Base-by-base conservation (phyloP, 257 asterid genomes). In the Pogostemon cablin region DNA sequence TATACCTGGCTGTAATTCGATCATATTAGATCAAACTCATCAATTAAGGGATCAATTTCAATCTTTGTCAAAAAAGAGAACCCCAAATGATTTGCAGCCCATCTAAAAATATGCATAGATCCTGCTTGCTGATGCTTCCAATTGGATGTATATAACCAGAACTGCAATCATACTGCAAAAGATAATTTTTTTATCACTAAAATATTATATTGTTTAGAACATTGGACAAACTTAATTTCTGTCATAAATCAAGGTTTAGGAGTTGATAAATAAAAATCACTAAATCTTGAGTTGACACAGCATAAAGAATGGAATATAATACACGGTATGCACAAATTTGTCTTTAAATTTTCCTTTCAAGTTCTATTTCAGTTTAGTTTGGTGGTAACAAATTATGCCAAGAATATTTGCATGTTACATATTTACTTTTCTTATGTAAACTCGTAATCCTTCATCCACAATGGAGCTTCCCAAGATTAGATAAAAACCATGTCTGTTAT, bases 101-200 rank as follows among this genome's bases (percentile, higher is more conserved):
- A 91, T 81, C 73, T 86, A 93, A 75, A 79, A 93, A 93, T 38
- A 77, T 78, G 54, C 96, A 84, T 38, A 91, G 87, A 80, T 91
- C 99, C 73, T 82, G 95, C 88, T 91, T 93, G 83, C 93, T 93
- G 75, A 91, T 86, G 77, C 96, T 93, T 66, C 98, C 98, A 56
- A 93, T 89, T 44, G 98, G 98, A 79, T 91, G 91, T 75, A 91
- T 91, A 85, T 93, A 97, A 72, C 96, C 99, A 47, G 99, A 82
- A 82, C 96, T 93, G 85, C 97, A 93, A 84, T 91, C 97, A 72
- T 93, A 93, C 99, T 90, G 93, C 84, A 81, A 15, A 65, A 3
- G n/a, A 35, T 46, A 73, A 57, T 40, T 2, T 48, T 42, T 62
- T 54, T 34, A 49, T 15, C 50, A 10, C 12, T 50, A 53, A 47